Evolutionary conservation across 176 grass and related monocot genomes (phyloP).

Genomic region (Thinopyrum elongatum): DNA sequence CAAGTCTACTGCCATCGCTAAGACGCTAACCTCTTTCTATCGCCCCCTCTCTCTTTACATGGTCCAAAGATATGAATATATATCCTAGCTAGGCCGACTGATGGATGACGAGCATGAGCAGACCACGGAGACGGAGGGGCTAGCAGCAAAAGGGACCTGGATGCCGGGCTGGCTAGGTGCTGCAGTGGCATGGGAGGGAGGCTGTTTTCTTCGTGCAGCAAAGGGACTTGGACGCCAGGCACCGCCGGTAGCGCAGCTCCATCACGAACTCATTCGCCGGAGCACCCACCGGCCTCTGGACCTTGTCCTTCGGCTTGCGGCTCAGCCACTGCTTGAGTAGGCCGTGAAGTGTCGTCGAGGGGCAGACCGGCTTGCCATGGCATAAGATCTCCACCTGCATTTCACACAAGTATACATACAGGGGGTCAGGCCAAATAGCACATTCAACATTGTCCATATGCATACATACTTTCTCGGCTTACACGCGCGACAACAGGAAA

Average conservation of each 20-base stretch:
- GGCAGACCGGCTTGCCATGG: conserved; percentile 47
- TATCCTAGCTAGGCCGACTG: too few species aligned
- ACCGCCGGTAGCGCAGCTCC: conserved; percentile 73
- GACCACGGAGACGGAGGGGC: too few species aligned
- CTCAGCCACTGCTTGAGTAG: conserved; percentile 60
- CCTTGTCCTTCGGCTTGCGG: conserved; percentile 18
- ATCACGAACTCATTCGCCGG: conserved; percentile 75
- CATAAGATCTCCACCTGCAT: conserved; percentile 70
- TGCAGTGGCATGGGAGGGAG: not conserved
- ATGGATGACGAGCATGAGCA: too few species aligned
- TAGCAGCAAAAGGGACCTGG: too few species aligned
- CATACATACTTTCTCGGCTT: not conserved
- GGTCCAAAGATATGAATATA: too few species aligned
- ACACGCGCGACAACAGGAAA: not conserved
- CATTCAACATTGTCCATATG: not conserved
- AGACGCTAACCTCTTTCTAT: too few species aligned
- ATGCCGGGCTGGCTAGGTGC: too few species aligned
- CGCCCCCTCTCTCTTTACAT: too few species aligned
- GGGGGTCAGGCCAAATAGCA: not conserved
- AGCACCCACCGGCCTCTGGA: conserved; percentile 33
- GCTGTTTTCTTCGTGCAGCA: not conserved
- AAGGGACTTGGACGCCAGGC: not conserved
- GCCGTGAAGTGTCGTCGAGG: conserved; percentile 45
- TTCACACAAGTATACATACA: not conserved
- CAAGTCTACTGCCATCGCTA: too few species aligned